phyloP scores from a whole-genome alignment of 2,329 filamentous ascomycete genomes.

The Colletotrichum lentis region DNA sequence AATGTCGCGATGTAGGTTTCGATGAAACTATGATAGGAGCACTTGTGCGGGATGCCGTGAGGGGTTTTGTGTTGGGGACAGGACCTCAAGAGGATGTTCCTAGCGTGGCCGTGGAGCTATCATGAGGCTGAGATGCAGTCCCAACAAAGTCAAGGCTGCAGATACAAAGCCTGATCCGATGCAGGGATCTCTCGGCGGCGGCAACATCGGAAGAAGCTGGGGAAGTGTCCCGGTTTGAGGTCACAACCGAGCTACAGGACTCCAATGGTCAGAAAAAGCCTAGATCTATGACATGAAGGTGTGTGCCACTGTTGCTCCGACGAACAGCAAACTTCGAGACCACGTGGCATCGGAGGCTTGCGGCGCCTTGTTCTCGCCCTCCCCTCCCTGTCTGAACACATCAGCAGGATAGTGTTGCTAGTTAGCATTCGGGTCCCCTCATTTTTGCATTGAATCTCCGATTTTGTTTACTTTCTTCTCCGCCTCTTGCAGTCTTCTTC shows the following conservation, averaged over 20 bases:
- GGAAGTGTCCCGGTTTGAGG: conserved; percentile 36
- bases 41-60: conserved; percentile 8
- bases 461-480: conserved; percentile 22
- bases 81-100: conserved; percentile 26
- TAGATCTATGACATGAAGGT: conserved; percentile 24
- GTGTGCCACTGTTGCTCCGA: conserved; percentile 21
- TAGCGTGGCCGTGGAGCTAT: conserved; percentile 2
- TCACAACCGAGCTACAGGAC: conserved; percentile 34
- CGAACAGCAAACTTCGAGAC: conserved; percentile 21
- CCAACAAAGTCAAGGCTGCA: conserved; percentile 37
- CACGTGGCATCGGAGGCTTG: conserved; percentile 28
- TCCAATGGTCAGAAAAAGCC: conserved; percentile 4
- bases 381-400: background rate
- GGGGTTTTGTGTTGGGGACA: conserved; percentile 28
- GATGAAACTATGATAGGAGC: conserved; percentile 27
- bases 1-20: conserved; percentile 24
- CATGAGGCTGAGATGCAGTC: conserved; percentile 36
- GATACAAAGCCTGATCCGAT: conserved; percentile 26
- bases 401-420: conserved; percentile 3
- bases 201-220: conserved; percentile 35
- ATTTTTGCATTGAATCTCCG: conserved; percentile 28
- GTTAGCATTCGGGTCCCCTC: conserved; percentile 28
- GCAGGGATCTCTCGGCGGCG: conserved; percentile 26
- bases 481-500: background rate
- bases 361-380: conserved; percentile 17